Percentiles rank a stretch among this genome's conserved stretches.
phyloP scores from a whole-genome alignment of 1,284 basidiomycete species.

The Volvariella volvacea region DNA sequence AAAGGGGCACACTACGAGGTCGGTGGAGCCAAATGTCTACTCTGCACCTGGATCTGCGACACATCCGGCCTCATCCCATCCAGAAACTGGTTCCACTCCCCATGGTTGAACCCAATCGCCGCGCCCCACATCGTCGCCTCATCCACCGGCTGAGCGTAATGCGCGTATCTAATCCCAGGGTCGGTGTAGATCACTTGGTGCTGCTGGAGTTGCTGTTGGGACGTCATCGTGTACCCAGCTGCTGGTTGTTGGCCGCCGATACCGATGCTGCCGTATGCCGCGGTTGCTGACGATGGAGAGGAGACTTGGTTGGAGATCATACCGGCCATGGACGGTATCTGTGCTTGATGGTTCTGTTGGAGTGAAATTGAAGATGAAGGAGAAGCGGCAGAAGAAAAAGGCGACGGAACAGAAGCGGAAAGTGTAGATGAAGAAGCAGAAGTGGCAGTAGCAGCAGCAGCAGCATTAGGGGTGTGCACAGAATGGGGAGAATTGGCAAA shows the following conservation, averaged over 20 bases:
- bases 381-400: conserved; percentile 9
- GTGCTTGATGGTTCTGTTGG: too few relatives aligned
- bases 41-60: conserved; percentile 11
- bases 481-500: too few relatives aligned
- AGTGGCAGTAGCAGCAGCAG: too few relatives aligned
- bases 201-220: conserved; percentile 15
- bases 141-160: conserved; percentile 38
- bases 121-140: conserved; percentile 53
- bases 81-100: conserved; percentile 49
- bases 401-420: too few relatives aligned
- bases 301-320: too few relatives aligned
- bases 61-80: conserved; percentile 32
- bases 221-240: not conserved
- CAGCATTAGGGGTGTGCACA: too few relatives aligned
- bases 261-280: too few relatives aligned
- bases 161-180: conserved; percentile 25
- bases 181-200: conserved; percentile 27
- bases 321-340: too few relatives aligned
- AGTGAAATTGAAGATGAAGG: conserved; percentile 1
- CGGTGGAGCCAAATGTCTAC: conserved; percentile 23
- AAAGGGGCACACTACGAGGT: too few relatives aligned
- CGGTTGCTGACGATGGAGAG: too few relatives aligned
- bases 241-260: too few relatives aligned
- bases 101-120: conserved; percentile 51
- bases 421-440: too few relatives aligned